phyloP scores from a whole-genome alignment of 2,329 filamentous ascomycete species.

The Colletotrichum destructivum region DNA sequence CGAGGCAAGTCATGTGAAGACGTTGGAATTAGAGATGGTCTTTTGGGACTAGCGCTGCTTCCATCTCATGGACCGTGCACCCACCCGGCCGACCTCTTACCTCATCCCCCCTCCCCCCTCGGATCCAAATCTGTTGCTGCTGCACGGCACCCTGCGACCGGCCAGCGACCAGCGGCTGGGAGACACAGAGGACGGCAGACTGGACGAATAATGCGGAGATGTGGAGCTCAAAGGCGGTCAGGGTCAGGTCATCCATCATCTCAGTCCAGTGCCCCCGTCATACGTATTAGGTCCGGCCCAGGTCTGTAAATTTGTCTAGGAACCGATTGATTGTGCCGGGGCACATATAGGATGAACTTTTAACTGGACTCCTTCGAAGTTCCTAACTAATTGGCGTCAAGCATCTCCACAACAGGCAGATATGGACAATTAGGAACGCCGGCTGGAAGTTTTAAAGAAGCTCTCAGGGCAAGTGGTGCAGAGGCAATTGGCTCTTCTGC shows the following conservation, averaged over 20 bases:
- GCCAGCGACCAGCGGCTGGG: not conserved
- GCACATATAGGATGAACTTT: constrained; percentile 23
- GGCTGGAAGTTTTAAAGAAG: constrained; percentile 11
- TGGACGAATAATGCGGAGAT: constrained; percentile 32
- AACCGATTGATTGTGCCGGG: constrained; percentile 1
- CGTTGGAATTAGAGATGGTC: constrained; percentile 1
- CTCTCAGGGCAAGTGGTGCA: constrained; percentile 5
- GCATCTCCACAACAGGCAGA: too few relatives aligned
- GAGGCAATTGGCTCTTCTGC: constrained; percentile 3
- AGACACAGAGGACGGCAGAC: constrained; percentile 10
- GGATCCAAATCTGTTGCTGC: constrained; percentile 1
- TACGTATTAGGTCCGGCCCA: not conserved
- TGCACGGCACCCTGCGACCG: constrained; percentile 5
- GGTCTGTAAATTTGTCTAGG: not conserved
- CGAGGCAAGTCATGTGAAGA: constrained; percentile 24
- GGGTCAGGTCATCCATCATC: constrained; percentile 26
- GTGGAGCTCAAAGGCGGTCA: constrained; percentile 38
- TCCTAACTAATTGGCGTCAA: not conserved
- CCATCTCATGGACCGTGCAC: constrained; percentile 19
- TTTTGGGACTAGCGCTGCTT: constrained; percentile 4
- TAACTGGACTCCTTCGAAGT: not conserved
- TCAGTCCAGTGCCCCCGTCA: not conserved
- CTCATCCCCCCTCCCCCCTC: constrained; percentile 11
- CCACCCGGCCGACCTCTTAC: constrained; percentile 26
- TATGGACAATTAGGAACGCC: not conserved